phyloP scores from a whole-genome alignment of 495 filamentous ascomycete genomes.

The Penicillium odoratum region DNA sequence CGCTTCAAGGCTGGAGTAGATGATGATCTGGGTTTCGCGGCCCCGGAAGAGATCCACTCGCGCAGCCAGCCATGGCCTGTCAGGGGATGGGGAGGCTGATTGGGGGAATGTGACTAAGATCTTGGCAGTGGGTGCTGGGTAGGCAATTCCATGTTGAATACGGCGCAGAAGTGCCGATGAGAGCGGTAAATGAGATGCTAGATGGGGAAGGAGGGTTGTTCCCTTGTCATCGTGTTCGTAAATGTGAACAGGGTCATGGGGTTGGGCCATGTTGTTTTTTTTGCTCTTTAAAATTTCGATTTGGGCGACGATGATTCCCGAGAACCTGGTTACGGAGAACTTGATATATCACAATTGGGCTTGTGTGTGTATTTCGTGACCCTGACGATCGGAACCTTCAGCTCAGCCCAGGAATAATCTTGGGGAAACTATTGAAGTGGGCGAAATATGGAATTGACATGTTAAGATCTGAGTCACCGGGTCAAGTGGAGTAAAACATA shows the following conservation, averaged over 20 bases:
- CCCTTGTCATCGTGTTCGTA: constrained; percentile 35
- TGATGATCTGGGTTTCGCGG: constrained; percentile 60
- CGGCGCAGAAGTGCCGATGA: constrained; percentile 58
- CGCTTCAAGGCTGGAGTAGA: constrained; percentile 58
- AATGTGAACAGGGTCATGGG: constrained; percentile 11
- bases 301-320: constrained; percentile 5
- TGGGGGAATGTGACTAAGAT: constrained; percentile 43
- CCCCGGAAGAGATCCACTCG: constrained; percentile 57
- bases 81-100: constrained; percentile 22
- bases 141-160: constrained; percentile 52
- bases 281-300: not conserved
- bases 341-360: constrained; percentile 9
- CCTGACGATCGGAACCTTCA: constrained; percentile 10
- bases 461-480: constrained; percentile 20
- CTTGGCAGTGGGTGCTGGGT: constrained; percentile 38
- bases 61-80: constrained; percentile 48
- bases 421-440: not conserved
- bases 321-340: constrained; percentile 13
- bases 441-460: constrained; percentile 14
- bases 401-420: constrained; percentile 3
- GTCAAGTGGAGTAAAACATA: not conserved
- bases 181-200: constrained; percentile 51
- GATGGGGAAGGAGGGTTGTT: constrained; percentile 41
- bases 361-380: not conserved
- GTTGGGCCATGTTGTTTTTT: not conserved